Base-by-base conservation (phyloP, 176 grass and related monocot species). In the Musa itinerans region DNA sequence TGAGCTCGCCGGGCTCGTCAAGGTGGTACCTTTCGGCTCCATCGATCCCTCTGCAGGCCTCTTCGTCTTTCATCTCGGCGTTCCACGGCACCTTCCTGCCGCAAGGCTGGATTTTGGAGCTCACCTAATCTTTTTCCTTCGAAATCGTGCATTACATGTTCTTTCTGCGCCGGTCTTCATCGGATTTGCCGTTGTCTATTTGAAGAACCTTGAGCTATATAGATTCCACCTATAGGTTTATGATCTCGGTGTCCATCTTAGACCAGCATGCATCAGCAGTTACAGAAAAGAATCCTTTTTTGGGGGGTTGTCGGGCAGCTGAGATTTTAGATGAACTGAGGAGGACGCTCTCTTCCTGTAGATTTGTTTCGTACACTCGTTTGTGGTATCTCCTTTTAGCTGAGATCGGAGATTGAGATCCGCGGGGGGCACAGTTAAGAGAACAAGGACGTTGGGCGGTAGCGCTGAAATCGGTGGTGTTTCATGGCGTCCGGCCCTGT, bases 401-500 rank as follows among this genome's bases (percentile, higher is more conserved):
- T 52, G 48, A 52, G 17, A 49, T 70, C 2, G 68, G 43, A 50
- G 68, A 21, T 50, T 70, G 16, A 20, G 19, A 25, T 50, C 68
- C 34, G 3, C 29, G 29, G 29, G 68, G 23, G 63, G 24, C 68
- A 50, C 48, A 8, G 17, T 20, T 50, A 1, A 21, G 48, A 70
- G 8, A 70, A 0, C 12, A 70, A 34, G 48, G 43, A 50, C 19
- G 13, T 21, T 70, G 48, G 19, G 9, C 48, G 21, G 48, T 70
- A 21, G 8, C 51, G 68, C 34, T 20, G 48, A 70, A 21, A 70
- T 51, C 1, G 48, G 68, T 51, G 4, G 68, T 70, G 48, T 70
- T 70, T 87, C 67, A 67, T 98, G 94, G 90, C 80, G 58, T 91
- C 94, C 11, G 54, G 72, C 17, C 81, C 80, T 24, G 81, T 63